Evolutionary conservation across 2,329 filamentous ascomycete genomes (phyloP).

Genomic region (Cladosporium halotolerans): DNA sequence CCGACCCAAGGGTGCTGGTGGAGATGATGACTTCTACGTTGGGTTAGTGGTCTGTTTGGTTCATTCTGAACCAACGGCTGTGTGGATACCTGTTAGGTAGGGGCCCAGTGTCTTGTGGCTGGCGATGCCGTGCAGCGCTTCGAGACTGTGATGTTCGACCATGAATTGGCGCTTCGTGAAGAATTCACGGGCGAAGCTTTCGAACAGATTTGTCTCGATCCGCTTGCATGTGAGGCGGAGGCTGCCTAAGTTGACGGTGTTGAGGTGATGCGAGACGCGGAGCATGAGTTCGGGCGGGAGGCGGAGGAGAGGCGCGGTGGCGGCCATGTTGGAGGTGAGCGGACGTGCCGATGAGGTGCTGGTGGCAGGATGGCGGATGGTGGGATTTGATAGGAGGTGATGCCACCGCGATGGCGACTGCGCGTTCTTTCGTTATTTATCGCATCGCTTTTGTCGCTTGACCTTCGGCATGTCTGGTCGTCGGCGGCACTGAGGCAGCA

Average conservation of each 20-base stretch:
- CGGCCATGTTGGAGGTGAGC: conserved; percentile 1
- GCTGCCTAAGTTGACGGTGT: conserved; percentile 49
- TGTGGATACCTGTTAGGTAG: conserved; percentile 39
- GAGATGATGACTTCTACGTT: conserved; percentile 1
- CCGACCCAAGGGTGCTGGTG: not conserved
- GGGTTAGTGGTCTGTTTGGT: conserved; percentile 8
- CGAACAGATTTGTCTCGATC: conserved; percentile 49
- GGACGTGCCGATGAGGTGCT: not conserved
- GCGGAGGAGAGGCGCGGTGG: conserved; percentile 25
- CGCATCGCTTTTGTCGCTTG: no score
- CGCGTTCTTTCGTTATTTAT: no score
- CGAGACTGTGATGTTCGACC: conserved; percentile 52
- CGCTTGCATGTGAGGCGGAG: conserved; percentile 52
- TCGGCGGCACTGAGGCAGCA: no score
- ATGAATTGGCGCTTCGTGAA: conserved; percentile 63
- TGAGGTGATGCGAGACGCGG: conserved; percentile 48
- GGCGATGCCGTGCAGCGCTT: conserved; percentile 42
- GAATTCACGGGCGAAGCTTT: conserved; percentile 55
- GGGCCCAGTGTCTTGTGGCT: conserved; percentile 33
- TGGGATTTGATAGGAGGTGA: not conserved
- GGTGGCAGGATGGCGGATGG: not conserved
- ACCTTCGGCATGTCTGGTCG: no score
- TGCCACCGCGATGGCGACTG: no score
- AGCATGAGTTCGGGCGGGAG: conserved; percentile 54
- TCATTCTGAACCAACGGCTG: not conserved